Evolutionary conservation across 331 rosid species (phyloP).

Genomic region (Pyracantha coccinea): DNA sequence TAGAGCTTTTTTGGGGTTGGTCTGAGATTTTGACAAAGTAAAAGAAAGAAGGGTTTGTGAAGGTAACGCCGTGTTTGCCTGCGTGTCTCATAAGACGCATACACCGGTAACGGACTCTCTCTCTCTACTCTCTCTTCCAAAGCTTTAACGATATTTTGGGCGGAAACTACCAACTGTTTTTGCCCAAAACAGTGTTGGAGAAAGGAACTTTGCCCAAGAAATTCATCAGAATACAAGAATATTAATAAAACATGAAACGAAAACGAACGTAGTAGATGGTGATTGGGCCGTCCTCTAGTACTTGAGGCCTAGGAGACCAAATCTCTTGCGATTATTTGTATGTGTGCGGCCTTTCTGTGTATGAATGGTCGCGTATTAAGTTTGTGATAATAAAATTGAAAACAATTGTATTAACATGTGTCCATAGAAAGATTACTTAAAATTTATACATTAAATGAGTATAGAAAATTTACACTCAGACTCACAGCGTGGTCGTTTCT

Average conservation of each 20-base stretch:
- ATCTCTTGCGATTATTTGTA: no score
- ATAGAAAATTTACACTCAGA: neutral
- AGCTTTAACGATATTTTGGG: neutral
- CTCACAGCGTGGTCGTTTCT: neutral
- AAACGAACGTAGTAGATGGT: conserved; percentile 15
- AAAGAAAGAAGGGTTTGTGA: neutral
- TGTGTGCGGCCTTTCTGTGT: no score
- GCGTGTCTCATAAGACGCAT: neutral
- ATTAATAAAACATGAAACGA: neutral
- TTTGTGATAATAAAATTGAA: no score
- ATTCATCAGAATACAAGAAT: neutral
- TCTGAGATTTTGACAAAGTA: conserved; percentile 6
- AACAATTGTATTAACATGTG: no score
- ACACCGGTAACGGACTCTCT: neutral
- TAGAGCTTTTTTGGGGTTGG: neutral
- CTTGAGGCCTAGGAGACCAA: neutral
- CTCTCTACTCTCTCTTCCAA: neutral
- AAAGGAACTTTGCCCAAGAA: neutral
- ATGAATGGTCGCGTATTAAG: no score
- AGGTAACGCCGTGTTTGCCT: neutral
- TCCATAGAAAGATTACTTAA: no score
- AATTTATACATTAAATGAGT: no score
- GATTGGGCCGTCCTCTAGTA: no score
- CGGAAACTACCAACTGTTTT: conserved; percentile 10
- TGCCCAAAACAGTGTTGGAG: conserved; percentile 18